Percentiles rank a stretch among this genome's conserved stretches.
Conservation (phyloP, 2,329 filamentous ascomycete species). For the Fusarium sp. region DNA sequence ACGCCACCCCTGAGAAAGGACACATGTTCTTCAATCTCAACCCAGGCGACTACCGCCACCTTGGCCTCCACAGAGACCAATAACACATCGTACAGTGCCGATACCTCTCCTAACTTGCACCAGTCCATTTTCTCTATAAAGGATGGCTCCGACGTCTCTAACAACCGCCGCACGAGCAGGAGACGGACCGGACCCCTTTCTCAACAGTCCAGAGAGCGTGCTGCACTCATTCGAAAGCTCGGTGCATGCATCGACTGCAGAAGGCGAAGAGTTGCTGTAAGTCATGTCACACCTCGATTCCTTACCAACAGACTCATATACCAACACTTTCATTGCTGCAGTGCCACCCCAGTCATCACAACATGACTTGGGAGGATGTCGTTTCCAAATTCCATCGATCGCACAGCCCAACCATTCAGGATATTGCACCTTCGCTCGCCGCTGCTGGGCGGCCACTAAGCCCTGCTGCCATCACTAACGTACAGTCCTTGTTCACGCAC, state of each 20-base stretch:
- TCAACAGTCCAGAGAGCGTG: conserved; percentile 67
- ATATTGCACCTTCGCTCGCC: conserved; percentile 57
- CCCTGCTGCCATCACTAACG: conserved; percentile 54
- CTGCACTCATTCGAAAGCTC: conserved; percentile 68
- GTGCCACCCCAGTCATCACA: conserved; percentile 70
- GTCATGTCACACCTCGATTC: conserved; percentile 43
- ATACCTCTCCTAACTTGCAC: conserved; percentile 61
- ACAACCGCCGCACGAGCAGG: conserved; percentile 65
- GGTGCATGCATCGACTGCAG: conserved; percentile 68
- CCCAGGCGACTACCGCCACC: conserved; percentile 59
- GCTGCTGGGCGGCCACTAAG: conserved; percentile 59
- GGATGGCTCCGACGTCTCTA: conserved; percentile 65
- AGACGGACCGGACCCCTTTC: conserved; percentile 69
- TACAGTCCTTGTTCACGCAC: conserved; percentile 55
- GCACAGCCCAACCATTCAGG: conserved; percentile 62
- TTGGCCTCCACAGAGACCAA: conserved; percentile 59
- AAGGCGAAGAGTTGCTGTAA: conserved; percentile 68
- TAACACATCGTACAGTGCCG: conserved; percentile 63
- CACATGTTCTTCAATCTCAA: conserved; percentile 65
- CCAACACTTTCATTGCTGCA: conserved; percentile 46
- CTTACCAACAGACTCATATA: conserved; percentile 23
- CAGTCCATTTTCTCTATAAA: conserved; percentile 67
- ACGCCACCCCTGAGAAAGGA: conserved; percentile 58
- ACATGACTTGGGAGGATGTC: conserved; percentile 70
- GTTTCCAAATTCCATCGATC: conserved; percentile 64